Evolutionary conservation across 1,284 basidiomycete genomes (phyloP).

Genomic region (Lentinus polychrous): DNA sequence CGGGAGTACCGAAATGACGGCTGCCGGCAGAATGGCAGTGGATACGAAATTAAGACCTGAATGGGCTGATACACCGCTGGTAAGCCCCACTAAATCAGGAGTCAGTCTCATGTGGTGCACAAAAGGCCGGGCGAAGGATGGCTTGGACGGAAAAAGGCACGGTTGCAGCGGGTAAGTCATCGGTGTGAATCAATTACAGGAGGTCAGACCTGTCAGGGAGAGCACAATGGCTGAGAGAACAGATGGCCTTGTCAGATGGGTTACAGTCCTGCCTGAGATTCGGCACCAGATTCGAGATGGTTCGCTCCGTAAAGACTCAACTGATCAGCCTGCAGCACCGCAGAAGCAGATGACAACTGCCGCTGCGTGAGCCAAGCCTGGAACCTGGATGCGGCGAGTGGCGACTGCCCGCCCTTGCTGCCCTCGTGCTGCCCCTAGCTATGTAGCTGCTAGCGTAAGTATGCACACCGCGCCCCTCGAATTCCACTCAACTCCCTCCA

Average conservation of each 20-base stretch:
- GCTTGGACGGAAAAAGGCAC: conserved; percentile 6
- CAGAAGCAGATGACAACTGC: background rate
- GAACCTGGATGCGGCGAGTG: background rate
- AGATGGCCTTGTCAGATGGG: background rate
- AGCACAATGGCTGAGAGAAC: background rate
- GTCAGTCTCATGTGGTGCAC: conserved; percentile 6
- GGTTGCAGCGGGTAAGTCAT: conserved; percentile 6
- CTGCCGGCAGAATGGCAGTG: conserved; percentile 12
- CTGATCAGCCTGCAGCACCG: background rate
- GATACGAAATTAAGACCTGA: conserved; percentile 13
- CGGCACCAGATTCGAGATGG: background rate
- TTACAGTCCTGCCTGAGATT: too few species aligned
- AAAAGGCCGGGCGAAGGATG: background rate
- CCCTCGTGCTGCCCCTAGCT: too few species aligned
- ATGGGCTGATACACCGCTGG: conserved; percentile 12
- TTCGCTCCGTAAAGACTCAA: background rate
- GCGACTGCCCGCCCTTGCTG: background rate
- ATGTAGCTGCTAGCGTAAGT: too few species aligned
- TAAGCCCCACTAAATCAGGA: conserved; percentile 12
- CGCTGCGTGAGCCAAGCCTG: background rate
- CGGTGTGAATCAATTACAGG: conserved; percentile 8
- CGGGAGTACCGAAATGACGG: conserved; percentile 12
- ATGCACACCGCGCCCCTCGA: too few species aligned
- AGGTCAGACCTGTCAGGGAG: too few species aligned
- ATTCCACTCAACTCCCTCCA: too few species aligned